These are phyloP conservation scores for Aspergillus udagawae DNA, from an alignment of 2,329 filamentous ascomycete genomes.

Conservation along the genomic window DNA sequence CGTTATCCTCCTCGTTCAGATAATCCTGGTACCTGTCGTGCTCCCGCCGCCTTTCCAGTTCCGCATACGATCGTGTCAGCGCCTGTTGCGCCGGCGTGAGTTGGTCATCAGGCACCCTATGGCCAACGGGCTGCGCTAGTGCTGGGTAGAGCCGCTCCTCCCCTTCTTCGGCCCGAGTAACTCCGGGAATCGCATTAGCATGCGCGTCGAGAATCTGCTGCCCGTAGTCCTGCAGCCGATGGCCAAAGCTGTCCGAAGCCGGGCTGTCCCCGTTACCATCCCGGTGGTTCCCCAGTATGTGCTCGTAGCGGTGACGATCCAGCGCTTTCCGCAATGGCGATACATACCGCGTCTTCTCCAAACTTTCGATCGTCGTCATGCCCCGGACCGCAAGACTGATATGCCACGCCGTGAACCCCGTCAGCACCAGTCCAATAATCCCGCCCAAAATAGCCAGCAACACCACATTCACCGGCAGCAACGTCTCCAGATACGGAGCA, in stretches of 20 bases:
- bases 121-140: conserved; percentile 6
- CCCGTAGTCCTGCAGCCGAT: conserved; percentile 56
- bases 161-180: conserved; percentile 78
- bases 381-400: conserved; percentile 72
- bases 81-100: conserved; percentile 45
- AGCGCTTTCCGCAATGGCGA: conserved; percentile 71
- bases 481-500: conserved; percentile 65
- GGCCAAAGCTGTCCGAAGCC: conserved; percentile 34
- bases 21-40: conserved; percentile 71
- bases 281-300: conserved; percentile 43
- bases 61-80: conserved; percentile 47
- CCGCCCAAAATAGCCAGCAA: conserved; percentile 81
- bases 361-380: conserved; percentile 90
- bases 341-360: conserved; percentile 93
- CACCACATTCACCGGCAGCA: conserved; percentile 88
- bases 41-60: conserved; percentile 61
- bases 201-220: conserved; percentile 78
- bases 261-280: conserved; percentile 11
- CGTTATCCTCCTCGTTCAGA: conserved; percentile 82
- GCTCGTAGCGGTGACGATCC: conserved; percentile 58
- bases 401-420: conserved; percentile 90
- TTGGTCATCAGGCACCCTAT: conserved; percentile 5
- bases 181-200: conserved; percentile 73
- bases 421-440: conserved; percentile 85
- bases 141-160: conserved; percentile 52